Conservation (phyloP, 2,329 filamentous ascomycete genomes). For the Claviceps arundinis region DNA sequence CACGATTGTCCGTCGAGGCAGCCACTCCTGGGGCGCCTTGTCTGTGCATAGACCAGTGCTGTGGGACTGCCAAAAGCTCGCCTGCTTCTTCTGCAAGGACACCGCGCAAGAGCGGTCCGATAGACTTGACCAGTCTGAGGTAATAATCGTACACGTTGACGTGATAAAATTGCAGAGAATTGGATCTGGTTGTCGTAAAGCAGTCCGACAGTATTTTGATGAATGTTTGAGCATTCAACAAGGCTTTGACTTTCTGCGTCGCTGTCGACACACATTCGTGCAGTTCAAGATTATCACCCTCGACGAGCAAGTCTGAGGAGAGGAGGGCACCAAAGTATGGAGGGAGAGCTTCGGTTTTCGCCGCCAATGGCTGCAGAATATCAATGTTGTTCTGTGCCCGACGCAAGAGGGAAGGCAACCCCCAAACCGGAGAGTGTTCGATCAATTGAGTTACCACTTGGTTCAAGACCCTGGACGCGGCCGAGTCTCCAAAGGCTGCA, state of each 20-base stretch:
- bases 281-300: conserved; percentile 20
- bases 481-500: conserved; percentile 42
- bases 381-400: conserved; percentile 60
- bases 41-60: conserved; percentile 41
- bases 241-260: conserved; percentile 64
- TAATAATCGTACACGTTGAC: conserved; percentile 83
- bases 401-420: conserved; percentile 67
- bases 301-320: conserved; percentile 22
- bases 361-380: conserved; percentile 51
- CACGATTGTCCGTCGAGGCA: conserved; percentile 11
- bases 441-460: conserved; percentile 65
- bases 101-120: conserved; percentile 66
- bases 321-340: conserved; percentile 64
- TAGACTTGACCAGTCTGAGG: conserved; percentile 53
- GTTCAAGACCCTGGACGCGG: conserved; percentile 56
- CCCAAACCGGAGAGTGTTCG: conserved; percentile 67
- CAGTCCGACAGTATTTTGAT: conserved; percentile 62
- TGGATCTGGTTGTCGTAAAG: conserved; percentile 56
- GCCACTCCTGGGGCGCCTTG: conserved; percentile 15
- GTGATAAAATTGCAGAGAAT: conserved; percentile 52
- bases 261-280: conserved; percentile 42
- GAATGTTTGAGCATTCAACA: conserved; percentile 65
- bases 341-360: conserved; percentile 29
- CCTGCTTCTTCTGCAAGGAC: conserved; percentile 77
- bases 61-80: conserved; percentile 59